phyloP scores from a whole-genome alignment of 2,329 filamentous ascomycete species.

The Atkinsonella texensis region DNA sequence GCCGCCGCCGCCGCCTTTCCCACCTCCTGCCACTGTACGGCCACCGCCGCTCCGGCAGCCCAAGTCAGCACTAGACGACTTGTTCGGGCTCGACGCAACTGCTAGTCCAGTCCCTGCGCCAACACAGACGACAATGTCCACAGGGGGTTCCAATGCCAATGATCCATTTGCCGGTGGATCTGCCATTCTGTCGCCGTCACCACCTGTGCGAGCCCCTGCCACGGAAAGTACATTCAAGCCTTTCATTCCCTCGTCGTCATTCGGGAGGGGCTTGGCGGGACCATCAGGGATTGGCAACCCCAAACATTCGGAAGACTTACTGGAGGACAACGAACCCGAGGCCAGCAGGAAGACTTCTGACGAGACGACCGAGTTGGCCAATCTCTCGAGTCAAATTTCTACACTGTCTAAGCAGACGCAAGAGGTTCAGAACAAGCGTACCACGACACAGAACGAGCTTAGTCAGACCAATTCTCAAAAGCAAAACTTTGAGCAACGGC shows the following conservation, averaged over 20 bases:
- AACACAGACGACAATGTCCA: conserved; percentile 51
- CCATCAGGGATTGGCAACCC: conserved; percentile 59
- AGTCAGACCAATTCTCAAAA: conserved; percentile 76
- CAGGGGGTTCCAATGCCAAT: conserved; percentile 56
- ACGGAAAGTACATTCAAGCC: conserved; percentile 60
- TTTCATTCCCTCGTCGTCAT: conserved; percentile 84
- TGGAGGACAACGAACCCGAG: conserved; percentile 84
- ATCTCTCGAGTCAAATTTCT: conserved; percentile 90
- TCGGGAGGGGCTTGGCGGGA: conserved; percentile 69
- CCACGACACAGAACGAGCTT: conserved; percentile 67
- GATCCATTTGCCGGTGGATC: conserved; percentile 51
- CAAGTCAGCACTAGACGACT: conserved; percentile 80
- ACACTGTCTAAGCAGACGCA: conserved; percentile 90
- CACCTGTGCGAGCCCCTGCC: conserved; percentile 38
- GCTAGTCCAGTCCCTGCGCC: conserved; percentile 40
- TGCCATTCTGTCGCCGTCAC: conserved; percentile 36
- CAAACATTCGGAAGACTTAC: conserved; percentile 57
- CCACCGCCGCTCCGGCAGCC: conserved; percentile 38
- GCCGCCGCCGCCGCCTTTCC: neutral
- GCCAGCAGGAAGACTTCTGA: conserved; percentile 77
- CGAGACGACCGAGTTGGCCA: conserved; percentile 86
- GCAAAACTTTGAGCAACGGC: conserved; percentile 78
- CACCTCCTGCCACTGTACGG: conserved; percentile 33
- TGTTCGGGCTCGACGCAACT: conserved; percentile 73
- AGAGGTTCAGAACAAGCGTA: conserved; percentile 74